phyloP scores from a whole-genome alignment of 78 protist genomes.

The Chrysochromulina parva region DNA sequence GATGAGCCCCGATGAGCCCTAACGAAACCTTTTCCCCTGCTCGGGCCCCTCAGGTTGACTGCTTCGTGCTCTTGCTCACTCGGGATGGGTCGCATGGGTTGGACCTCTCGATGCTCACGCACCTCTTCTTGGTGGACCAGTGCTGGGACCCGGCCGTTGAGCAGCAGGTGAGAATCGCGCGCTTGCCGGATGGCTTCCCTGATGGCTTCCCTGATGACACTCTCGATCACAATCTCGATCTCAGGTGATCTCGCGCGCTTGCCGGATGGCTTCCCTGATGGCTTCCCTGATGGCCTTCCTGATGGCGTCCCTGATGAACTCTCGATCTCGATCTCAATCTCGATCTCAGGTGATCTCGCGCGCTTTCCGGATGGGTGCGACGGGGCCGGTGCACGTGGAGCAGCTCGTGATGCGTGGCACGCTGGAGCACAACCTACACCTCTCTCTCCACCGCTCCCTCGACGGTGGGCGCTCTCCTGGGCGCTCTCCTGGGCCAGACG shows the following conservation, averaged over 20 bases:
- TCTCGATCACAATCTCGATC: too few relatives aligned
- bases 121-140: not conserved
- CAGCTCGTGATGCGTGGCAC: constrained; percentile 6
- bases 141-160: not conserved
- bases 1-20: too few relatives aligned
- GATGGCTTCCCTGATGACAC: too few relatives aligned
- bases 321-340: too few relatives aligned
- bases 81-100: constrained; percentile 30
- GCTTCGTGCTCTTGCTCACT: constrained; percentile 2
- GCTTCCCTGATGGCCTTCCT: too few relatives aligned
- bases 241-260: too few relatives aligned
- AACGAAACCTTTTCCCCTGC: too few relatives aligned
- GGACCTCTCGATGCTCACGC: not conserved
- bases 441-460: not conserved
- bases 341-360: not conserved
- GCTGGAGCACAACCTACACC: not conserved
- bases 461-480: not conserved
- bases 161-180: not conserved
- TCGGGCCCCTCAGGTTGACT: not conserved
- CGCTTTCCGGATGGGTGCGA: constrained; percentile 22
- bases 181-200: too few relatives aligned
- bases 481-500: not conserved
- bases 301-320: too few relatives aligned
- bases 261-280: too few relatives aligned
- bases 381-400: not conserved